phyloP scores from a whole-genome alignment of 2,329 filamentous ascomycete species.

The Fusarium armeniacum region DNA sequence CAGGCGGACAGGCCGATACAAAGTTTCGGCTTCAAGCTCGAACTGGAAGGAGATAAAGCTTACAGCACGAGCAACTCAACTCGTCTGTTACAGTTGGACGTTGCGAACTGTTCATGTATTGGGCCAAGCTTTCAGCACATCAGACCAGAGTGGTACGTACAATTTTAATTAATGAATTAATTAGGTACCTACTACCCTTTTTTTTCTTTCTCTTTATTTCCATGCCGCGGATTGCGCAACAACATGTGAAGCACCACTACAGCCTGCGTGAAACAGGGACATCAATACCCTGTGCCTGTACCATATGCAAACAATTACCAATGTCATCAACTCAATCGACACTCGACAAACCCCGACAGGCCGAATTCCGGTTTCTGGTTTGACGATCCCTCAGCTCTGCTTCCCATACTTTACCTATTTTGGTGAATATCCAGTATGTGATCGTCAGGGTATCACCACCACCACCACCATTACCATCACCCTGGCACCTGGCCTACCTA shows the following conservation, averaged over 20 bases:
- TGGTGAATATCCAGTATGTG: slow-evolving; percentile 35
- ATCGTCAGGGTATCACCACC: slow-evolving; percentile 34
- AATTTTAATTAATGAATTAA: neutral
- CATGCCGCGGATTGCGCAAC: neutral
- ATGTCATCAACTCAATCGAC: neutral
- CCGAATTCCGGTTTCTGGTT: slow-evolving; percentile 15
- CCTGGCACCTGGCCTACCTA: neutral
- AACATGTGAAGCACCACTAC: neutral
- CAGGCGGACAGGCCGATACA: slow-evolving; percentile 43
- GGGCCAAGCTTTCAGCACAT: slow-evolving; percentile 34
- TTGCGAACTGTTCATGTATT: slow-evolving; percentile 8
- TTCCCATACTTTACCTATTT: slow-evolving; percentile 26
- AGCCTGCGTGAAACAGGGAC: slow-evolving; percentile 21
- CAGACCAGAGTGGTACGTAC: neutral
- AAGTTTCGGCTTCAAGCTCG: slow-evolving; percentile 39
- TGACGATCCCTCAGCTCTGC: neutral
- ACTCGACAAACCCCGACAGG: slow-evolving; percentile 2
- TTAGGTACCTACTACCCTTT: too few relatives aligned
- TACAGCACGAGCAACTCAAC: neutral
- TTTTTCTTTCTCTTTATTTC: too few relatives aligned
- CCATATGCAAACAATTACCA: neutral
- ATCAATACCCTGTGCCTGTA: neutral
- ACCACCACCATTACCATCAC: neutral
- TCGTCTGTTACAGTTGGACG: neutral
- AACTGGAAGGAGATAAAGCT: slow-evolving; percentile 35